Evolutionary conservation across 2,329 filamentous ascomycete genomes (phyloP), one percentile per base, ranked within the genome.

Genomic region (Coniochaeta pulveracea): DNA sequence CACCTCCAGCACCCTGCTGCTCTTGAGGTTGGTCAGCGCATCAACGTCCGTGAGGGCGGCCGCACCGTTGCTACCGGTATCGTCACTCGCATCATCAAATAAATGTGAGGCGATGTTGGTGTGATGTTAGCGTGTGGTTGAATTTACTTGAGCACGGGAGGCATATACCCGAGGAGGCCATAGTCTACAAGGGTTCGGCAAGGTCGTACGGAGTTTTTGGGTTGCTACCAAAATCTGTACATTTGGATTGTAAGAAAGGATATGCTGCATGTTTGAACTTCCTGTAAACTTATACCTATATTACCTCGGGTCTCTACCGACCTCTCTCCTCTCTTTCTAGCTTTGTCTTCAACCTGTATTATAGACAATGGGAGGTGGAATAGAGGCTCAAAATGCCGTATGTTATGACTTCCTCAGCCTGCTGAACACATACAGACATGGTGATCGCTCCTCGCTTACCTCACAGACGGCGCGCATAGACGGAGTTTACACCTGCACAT

Each of bases 1-100:
- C 76, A 80, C 50, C 78, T 94, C 54, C 76, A 85, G 62, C 69
- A 82, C 61, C 85, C 89, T 42, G 75, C 93, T 51, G 89, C 89
- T 39, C 64, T 95, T 43, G 91, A 98, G 67, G 66, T 75, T 42
- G 89, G 91, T 48, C 85, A 95, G 69, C 84, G 91, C 51, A 91
- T 98, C 76, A 98, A 96, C 71, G 78, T 98, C 56, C 85, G 91
- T 63, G 91, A 98, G 70, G 91, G 91, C 67, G 88, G 89, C 50
- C 77, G 85, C 49, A 91, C 84, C 39, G 82, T 91, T 37, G 84
- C 83, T 47, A 91, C 84, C 48, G 84, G 84, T 59, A 66, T 91
- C 47, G 70, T 86, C 49, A 91, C 84, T 44, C 77, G 79, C 50
- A 78, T 91, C 52, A 42, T 76, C 34, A 60, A 71, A 51, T 75